Evolutionary conservation across 768 basidiomycete genomes (phyloP).

Genomic region (Clitopilus hobsonii): DNA sequence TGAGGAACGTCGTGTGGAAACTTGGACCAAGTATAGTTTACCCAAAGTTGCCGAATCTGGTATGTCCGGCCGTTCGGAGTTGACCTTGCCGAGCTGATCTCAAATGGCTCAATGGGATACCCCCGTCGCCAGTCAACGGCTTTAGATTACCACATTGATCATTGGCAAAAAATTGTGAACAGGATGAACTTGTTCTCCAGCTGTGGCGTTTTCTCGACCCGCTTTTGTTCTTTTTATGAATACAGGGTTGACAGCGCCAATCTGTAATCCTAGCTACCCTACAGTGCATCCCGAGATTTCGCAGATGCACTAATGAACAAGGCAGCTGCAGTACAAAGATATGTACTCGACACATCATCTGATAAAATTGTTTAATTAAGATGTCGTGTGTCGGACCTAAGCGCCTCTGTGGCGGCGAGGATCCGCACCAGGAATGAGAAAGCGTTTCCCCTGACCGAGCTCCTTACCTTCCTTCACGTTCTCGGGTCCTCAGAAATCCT

Average conservation of each 20-base stretch:
- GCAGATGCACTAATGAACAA: too few relatives aligned
- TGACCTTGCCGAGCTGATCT: neutral
- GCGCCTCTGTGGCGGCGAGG: too few relatives aligned
- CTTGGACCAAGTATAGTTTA: neutral
- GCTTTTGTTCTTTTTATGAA: neutral
- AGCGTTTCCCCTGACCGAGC: neutral
- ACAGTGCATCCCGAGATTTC: too few relatives aligned
- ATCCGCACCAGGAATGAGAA: too few relatives aligned
- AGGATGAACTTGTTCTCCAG: neutral
- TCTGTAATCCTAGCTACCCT: neutral
- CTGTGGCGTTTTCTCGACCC: neutral
- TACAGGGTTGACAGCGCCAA: neutral
- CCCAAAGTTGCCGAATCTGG: neutral
- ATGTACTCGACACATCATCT: too few relatives aligned
- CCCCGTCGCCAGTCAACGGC: neutral
- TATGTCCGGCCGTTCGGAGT: neutral
- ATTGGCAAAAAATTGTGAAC: neutral
- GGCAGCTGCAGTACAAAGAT: too few relatives aligned
- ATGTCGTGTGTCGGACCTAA: too few relatives aligned
- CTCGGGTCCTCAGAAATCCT: too few relatives aligned
- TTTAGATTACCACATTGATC: slow-evolving; percentile 1
- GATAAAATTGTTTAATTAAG: too few relatives aligned
- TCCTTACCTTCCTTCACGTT: neutral
- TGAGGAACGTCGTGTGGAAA: neutral
- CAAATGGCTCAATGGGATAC: neutral